Evolutionary conservation across 805 yeast species (phyloP), one percentile per base, ranked within the genome.

Genomic region (Ogataea neopini): DNA sequence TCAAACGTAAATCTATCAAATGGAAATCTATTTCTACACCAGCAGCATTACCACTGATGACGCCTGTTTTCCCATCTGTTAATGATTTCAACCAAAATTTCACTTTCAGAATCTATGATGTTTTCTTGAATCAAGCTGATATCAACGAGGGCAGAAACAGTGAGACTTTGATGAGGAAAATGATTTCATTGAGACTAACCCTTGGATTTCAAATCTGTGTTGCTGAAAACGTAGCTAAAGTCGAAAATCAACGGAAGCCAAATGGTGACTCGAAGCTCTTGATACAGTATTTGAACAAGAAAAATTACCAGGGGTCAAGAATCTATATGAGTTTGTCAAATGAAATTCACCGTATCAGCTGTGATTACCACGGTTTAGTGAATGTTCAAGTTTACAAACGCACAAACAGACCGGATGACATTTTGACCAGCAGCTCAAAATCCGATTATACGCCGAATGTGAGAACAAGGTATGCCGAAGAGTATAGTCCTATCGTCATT

Each of bases 21-120:
- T 94, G 99, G 99, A 79, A 88, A 44, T 91, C 98, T 0, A 74
- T 95, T 44, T 84, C 90, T 11, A 81, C 97, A 0, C 99, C 99
- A 0, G 97, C 98, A 0, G 85, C 96, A 6, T 71, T 94, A 20
- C 99, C 99, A 0, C 71, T 88, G 0, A 82, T 89, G 2, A 82
- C 95, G 0, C 80, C 86, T 1, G 74, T 84, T 8, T 91, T 91
- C 58, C 97, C 98, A 0, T 65, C 84, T 0, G 68, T 74, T 10
- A 71, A 73, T 4, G 90, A 88, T 48, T 83, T 91, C 62, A 80
- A 84, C 40, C 74, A 75, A 3, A 83, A 87, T 51, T 92, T 83
- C 64, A 80, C 87, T 1, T 84, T 88, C 57, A 87, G 91, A 56
- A 83, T 85, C n/a, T 95, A 94, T 62, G 87, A 86, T 20, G 84